Evolutionary conservation across 768 basidiomycete genomes (phyloP), one percentile per base, ranked within the genome.

Genomic region (Psilocybe azurescens): DNA sequence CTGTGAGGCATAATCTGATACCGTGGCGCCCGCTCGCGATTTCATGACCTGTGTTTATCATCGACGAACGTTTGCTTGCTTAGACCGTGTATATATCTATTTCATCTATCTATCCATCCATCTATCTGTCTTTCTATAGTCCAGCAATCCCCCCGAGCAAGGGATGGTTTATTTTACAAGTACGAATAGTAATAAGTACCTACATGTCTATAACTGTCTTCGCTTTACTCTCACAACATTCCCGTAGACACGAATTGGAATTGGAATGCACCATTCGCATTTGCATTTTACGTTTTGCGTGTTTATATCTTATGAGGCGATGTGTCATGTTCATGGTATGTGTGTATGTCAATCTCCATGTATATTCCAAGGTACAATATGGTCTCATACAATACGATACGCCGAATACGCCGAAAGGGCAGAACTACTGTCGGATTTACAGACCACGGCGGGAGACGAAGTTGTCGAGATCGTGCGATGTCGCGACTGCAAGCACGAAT

Each of bases 401-500:
- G 24, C 24, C 2, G 24, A 24, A 24, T 24, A 24, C 24, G 24
- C 24, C 1, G 24, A 24, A 24, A 24, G 24, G 24, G 2, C 2
- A 24, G 24, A 24, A 24, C 1, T 24, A 24, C 24, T 24, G 24
- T 24, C 24, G 24, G 24, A 14, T 20, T 73, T 63, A 74, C 52
- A 77, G 73, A 18, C 85, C 86, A 52, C 85, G 78, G 39, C 86
- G 78, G 29, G 78, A 74, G 46, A 85, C 83, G 66, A 88, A 86
- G 51, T 77, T 83, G 70, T 92, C 86, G 18, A 95, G 76, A 70
- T 95, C 93, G 30, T 93, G 87, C 16, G 78, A 70, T 18, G 93
- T 95, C 1, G 90, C 93, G 0, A 95, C 87, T 1, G 81, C 93
- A 14, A 94, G 82, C 3, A 95, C 92, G 61, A 95, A 95, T 71